Base-by-base conservation (phyloP, 805 yeast species). In the Suhomyces prunicola region DNA sequence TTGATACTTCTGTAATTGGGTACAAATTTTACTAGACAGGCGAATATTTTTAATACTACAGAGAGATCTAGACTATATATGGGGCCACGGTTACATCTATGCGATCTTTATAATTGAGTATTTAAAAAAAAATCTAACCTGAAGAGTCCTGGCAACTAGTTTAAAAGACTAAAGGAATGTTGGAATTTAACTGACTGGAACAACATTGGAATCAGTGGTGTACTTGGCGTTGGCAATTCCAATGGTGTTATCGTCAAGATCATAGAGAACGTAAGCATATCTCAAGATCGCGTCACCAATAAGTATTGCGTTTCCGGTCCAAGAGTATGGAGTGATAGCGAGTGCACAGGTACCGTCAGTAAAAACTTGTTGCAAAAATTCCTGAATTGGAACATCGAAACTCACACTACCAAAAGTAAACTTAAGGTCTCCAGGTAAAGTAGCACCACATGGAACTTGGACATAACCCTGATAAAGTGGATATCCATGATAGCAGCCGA, bases 291-390 rank as follows among this genome's bases (percentile, higher is more conserved):
- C 7, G 31, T 76, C 65, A 54, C 79, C 71, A 52, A 84, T 61
- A 64, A 84, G 78, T 3, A 78, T 67, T 10, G 12, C 2, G 61
- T 82, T 86, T 48, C 87, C 87, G 13, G 82, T n/a, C 12, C 3
- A 5, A 36, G 22, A 36, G 22, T 9, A 15, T 36, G 22, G 22
- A 19, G 5, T 6, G 0, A 15, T 29, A 12, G 9, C 9, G 15
- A 36, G 19, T 7, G 22, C 22, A 15, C 17, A 15, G 6, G 9
- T 9, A 15, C 39, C n/a, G 9, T 36, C 8, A n/a, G 33, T 23
- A 48, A 12, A 15, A 24, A 10, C 26, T 19, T 1, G 51, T 46
- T 4, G 23, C 50, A 8, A 46, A 29, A 29, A 29, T 12, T 29
- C n/a, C 33, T 29, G 33, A 29, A 29, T 13, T 29, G 33, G 33